Percentiles rank a stretch among this genome's conserved stretches.
Conservation (phyloP, 176 grass and related monocot species). For the Oryza glumipatula region DNA sequence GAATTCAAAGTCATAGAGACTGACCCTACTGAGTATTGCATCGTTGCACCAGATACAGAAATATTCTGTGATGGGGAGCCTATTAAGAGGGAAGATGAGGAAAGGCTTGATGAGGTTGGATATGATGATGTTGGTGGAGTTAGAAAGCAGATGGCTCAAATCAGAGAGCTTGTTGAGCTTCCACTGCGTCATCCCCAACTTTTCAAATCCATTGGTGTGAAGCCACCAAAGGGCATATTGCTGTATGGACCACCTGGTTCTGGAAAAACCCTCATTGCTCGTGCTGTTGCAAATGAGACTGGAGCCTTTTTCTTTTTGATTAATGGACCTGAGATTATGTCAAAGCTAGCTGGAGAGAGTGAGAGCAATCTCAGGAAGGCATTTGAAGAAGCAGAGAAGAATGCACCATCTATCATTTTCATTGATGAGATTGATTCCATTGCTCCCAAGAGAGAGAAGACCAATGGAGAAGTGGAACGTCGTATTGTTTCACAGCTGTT, state of each 20-base stretch:
- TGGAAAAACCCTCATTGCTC: slow-evolving; percentile 81
- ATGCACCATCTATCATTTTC: slow-evolving; percentile 90
- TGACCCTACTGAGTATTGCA: slow-evolving; percentile 77
- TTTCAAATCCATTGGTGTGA: slow-evolving; percentile 87
- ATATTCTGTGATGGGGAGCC: slow-evolving; percentile 84
- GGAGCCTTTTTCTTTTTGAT: slow-evolving; percentile 88
- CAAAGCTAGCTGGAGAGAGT: slow-evolving; percentile 82
- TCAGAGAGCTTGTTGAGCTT: slow-evolving; percentile 84
- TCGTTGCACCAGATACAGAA: slow-evolving; percentile 83
- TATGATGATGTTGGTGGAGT: slow-evolving; percentile 92
- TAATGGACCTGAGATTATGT: slow-evolving; percentile 89
- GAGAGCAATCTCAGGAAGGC: slow-evolving; percentile 89
- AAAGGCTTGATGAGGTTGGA: slow-evolving; percentile 80
- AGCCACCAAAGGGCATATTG: slow-evolving; percentile 81
- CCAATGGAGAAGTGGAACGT: slow-evolving; percentile 81
- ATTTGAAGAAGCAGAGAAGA: slow-evolving; percentile 90
- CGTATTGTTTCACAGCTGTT: slow-evolving; percentile 83
- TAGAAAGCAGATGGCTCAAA: slow-evolving; percentile 88
- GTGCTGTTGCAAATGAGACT: slow-evolving; percentile 85
- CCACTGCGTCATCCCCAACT: slow-evolving; percentile 80
- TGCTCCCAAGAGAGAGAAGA: slow-evolving; percentile 86
- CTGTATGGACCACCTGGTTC: slow-evolving; percentile 80
- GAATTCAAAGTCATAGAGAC: slow-evolving; percentile 86
- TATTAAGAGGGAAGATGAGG: slow-evolving; percentile 84
- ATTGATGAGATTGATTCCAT: slow-evolving; percentile 91